A percentile compares a stretch with the other conserved stretches of the same genome.
Evolutionary conservation across 2,329 filamentous ascomycete genomes (phyloP).

Genomic region (Acephala macrosclerotiorum): DNA sequence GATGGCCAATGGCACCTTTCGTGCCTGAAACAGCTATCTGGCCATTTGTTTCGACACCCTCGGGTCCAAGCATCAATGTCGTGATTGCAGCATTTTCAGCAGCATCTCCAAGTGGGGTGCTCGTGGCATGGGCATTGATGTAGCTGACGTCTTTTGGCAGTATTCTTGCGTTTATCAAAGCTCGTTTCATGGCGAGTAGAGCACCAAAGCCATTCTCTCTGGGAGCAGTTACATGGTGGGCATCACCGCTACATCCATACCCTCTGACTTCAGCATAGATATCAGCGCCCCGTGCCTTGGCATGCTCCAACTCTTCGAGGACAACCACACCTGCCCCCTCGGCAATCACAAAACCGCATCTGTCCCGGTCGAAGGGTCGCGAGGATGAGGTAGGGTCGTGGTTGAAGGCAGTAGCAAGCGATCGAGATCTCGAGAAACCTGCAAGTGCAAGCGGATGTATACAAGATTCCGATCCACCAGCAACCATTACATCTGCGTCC

Average conservation of each 20-base stretch:
- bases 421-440: constrained; percentile 88
- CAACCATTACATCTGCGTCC: constrained; percentile 93
- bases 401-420: constrained; percentile 84
- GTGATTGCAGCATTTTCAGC: constrained; percentile 89
- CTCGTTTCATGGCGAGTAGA: constrained; percentile 82
- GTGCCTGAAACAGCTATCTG: constrained; percentile 89
- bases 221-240: constrained; percentile 92
- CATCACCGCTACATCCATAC: constrained; percentile 91
- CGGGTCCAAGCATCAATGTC: constrained; percentile 75
- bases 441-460: constrained; percentile 94
- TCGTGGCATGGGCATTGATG: constrained; percentile 94
- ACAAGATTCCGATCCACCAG: constrained; percentile 94
- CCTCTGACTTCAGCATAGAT: constrained; percentile 92
- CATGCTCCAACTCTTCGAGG: constrained; percentile 90
- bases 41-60: constrained; percentile 66
- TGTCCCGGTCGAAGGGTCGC: constrained; percentile 82
- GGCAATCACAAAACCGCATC: constrained; percentile 89
- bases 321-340: constrained; percentile 90
- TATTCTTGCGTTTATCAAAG: constrained; percentile 75
- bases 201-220: constrained; percentile 84
- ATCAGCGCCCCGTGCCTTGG: constrained; percentile 75
- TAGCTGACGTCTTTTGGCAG: constrained; percentile 81
- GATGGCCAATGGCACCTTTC: constrained; percentile 90
- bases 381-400: constrained; percentile 74
- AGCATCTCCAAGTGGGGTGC: constrained; percentile 82